These are phyloP conservation scores for Mortierella claussenii DNA, from an alignment of 192 early-diverging fungal genomes.

Conservation along the genomic window DNA sequence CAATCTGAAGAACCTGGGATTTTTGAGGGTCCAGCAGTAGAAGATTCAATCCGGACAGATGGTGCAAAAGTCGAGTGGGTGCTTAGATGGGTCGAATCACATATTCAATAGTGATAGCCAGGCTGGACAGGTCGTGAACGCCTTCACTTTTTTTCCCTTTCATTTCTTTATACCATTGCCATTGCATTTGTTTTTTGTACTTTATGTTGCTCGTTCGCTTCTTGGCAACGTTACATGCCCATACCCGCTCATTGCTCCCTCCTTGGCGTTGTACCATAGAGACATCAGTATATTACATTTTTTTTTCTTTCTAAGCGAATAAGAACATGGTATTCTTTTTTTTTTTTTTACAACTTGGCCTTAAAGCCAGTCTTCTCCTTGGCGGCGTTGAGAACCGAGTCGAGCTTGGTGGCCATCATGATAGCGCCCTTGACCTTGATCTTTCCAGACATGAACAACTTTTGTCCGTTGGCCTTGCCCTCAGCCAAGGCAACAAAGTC, in stretches of 20 bases:
- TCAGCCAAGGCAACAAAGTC: constrained; percentile 86
- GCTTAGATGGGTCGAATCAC: constrained; percentile 30
- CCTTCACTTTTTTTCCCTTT: neutral
- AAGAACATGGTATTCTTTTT: neutral
- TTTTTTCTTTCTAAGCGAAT: constrained; percentile 1
- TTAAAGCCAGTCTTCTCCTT: constrained; percentile 55
- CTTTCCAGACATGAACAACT: constrained; percentile 92
- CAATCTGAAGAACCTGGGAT: too few species aligned
- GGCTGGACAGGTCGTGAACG: neutral
- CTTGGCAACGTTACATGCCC: too few species aligned
- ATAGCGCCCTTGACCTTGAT: constrained; percentile 86
- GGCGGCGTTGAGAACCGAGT: constrained; percentile 71
- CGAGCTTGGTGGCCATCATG: constrained; percentile 79
- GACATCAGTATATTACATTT: constrained; percentile 21
- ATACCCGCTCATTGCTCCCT: too few species aligned
- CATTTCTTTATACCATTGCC: too few species aligned
- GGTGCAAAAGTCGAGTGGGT: constrained; percentile 31
- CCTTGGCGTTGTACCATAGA: too few species aligned
- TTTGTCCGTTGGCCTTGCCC: constrained; percentile 91
- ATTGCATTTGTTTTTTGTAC: too few species aligned
- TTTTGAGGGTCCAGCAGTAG: neutral
- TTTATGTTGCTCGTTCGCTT: too few species aligned
- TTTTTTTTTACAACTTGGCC: constrained; percentile 70
- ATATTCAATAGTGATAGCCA: constrained; percentile 6
- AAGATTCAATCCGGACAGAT: constrained; percentile 22